Evolutionary conservation across 108 stramenopile genomes (phyloP).

Genomic region (Cylindrotheca fusiformis): DNA sequence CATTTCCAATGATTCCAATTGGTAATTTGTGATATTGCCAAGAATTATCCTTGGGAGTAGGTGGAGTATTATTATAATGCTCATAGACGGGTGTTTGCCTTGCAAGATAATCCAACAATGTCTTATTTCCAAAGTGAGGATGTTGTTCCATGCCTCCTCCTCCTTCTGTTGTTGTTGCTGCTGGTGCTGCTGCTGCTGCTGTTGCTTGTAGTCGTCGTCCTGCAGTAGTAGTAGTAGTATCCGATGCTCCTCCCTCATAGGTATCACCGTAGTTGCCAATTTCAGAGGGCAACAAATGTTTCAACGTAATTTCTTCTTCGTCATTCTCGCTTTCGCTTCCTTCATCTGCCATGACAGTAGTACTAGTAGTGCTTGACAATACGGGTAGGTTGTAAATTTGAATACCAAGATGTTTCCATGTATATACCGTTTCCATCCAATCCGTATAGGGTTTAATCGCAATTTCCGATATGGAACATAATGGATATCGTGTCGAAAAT

Average conservation of each 20-base stretch:
- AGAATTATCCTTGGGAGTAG: not conserved
- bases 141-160: too few species aligned
- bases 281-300: too few species aligned
- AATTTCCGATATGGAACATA: not conserved
- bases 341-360: not conserved
- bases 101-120: not conserved
- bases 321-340: too few species aligned
- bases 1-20: conserved; percentile 10
- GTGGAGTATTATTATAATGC: not conserved
- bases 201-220: too few species aligned
- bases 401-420: not conserved
- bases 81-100: not conserved
- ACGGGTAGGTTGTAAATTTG: not conserved
- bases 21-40: not conserved
- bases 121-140: too few species aligned
- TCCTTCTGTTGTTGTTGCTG: too few species aligned
- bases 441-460: not conserved
- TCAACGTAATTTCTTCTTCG: too few species aligned
- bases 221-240: too few species aligned
- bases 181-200: too few species aligned
- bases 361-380: too few species aligned
- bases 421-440: not conserved
- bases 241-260: too few species aligned
- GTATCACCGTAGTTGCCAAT: too few species aligned
- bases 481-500: not conserved